These are phyloP conservation scores for Peronospora farinosa DNA, from an alignment of 352 stramenopile genomes.

Conservation along the genomic window DNA sequence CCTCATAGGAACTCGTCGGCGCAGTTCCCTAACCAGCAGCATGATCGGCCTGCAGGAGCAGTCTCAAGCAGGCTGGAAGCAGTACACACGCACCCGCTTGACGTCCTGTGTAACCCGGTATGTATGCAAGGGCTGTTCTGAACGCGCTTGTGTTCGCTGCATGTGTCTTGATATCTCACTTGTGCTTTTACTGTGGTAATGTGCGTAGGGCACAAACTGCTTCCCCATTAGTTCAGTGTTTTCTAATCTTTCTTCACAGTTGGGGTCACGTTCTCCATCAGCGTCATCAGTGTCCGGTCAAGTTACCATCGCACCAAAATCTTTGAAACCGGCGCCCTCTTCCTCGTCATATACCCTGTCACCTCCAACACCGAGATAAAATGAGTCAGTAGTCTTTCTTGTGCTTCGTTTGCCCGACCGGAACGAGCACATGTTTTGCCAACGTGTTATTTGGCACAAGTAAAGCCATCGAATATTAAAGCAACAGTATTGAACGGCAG, in stretches of 20 bases:
- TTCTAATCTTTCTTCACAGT: slow-evolving; percentile 25
- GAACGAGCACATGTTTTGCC: slow-evolving; percentile 4
- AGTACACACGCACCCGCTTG: slow-evolving; percentile 33
- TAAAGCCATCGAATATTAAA: slow-evolving; percentile 7
- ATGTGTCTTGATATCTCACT: slow-evolving; percentile 12
- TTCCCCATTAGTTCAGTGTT: slow-evolving; percentile 45
- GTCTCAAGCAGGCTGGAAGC: slow-evolving; percentile 22
- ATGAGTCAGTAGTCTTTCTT: slow-evolving; percentile 19
- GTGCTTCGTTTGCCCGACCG: neutral
- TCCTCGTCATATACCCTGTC: slow-evolving; percentile 18
- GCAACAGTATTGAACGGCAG: slow-evolving; percentile 16
- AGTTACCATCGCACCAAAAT: slow-evolving; percentile 34
- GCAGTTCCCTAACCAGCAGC: slow-evolving; percentile 16
- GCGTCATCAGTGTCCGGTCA: slow-evolving; percentile 16
- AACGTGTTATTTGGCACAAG: slow-evolving; percentile 15
- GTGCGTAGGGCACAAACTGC: slow-evolving; percentile 31
- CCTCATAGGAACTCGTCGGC: slow-evolving; percentile 24
- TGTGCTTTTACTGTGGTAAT: slow-evolving; percentile 4
- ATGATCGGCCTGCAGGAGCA: slow-evolving; percentile 17
- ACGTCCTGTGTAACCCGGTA: slow-evolving; percentile 34
- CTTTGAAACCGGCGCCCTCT: slow-evolving; percentile 17
- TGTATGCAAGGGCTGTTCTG: slow-evolving; percentile 17
- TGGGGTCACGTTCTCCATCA: slow-evolving; percentile 17
- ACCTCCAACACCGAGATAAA: slow-evolving; percentile 26
- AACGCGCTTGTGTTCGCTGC: slow-evolving; percentile 15